A percentile compares a stretch with the other conserved stretches of the same genome.
Conservation (phyloP, 2,329 filamentous ascomycete species). For the Penicillium sp. region DNA sequence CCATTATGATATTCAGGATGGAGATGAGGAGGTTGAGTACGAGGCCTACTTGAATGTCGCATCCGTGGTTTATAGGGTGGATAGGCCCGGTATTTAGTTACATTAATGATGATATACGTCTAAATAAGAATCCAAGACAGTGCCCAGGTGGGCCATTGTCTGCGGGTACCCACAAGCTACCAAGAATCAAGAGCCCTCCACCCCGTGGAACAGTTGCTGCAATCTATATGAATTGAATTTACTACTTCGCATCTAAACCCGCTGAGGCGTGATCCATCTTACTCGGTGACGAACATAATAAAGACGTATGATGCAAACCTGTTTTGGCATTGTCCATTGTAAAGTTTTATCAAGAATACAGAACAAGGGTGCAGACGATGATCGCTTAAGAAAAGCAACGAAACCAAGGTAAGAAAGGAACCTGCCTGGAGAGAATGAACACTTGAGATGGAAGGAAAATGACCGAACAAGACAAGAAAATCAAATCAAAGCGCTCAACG, state of each 20-base stretch:
- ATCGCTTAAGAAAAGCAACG: constrained; percentile 23
- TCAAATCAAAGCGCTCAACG: constrained; percentile 34
- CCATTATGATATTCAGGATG: too few species aligned
- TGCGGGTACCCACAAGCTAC: not conserved
- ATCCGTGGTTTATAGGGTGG: too few species aligned
- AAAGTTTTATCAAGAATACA: constrained; percentile 20
- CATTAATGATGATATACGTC: not conserved
- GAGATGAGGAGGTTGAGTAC: too few species aligned
- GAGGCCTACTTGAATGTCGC: too few species aligned
- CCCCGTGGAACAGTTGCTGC: not conserved
- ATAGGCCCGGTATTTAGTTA: too few species aligned
- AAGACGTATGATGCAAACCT: not conserved
- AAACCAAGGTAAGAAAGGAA: constrained; percentile 25
- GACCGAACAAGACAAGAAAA: constrained; percentile 21
- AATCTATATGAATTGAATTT: not conserved
- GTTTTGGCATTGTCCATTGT: constrained; percentile 20
- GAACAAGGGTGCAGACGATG: constrained; percentile 17
- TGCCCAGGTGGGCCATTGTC: not conserved
- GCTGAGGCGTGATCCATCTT: not conserved
- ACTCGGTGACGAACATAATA: not conserved
- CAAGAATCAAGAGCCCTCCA: not conserved
- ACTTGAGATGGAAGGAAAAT: constrained; percentile 30
- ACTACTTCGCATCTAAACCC: not conserved
- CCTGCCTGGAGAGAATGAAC: constrained; percentile 34
- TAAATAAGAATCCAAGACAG: not conserved